A percentile compares a stretch with the other conserved stretches of the same genome.
Evolutionary conservation across 2,329 filamentous ascomycete genomes (phyloP).

Genomic region (Fusarium anthophilum): DNA sequence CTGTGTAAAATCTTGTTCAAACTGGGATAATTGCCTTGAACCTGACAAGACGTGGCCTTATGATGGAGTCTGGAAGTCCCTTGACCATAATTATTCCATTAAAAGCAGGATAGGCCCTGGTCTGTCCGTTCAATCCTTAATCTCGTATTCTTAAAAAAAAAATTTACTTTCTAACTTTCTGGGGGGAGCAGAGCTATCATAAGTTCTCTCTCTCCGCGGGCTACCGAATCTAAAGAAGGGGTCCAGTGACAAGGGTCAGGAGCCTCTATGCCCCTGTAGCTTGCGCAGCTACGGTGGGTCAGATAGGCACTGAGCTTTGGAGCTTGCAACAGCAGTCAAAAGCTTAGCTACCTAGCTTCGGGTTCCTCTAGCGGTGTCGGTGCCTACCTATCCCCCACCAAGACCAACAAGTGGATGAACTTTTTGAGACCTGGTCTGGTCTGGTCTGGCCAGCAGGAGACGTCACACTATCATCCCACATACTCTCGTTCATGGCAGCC

Average conservation of each 20-base stretch:
- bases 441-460: slow-evolving; percentile 5
- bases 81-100: not conserved
- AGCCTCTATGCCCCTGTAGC: slow-evolving; percentile 23
- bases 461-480: slow-evolving; percentile 28
- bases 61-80: no score
- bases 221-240: slow-evolving; percentile 4
- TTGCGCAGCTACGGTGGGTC: slow-evolving; percentile 14
- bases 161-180: not conserved
- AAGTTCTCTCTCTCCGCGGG: not conserved
- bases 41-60: not conserved
- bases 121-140: not conserved
- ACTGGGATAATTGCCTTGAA: not conserved
- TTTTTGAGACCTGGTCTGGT: slow-evolving; percentile 1
- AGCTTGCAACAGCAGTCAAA: slow-evolving; percentile 1
- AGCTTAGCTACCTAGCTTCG: slow-evolving; percentile 27
- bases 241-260: slow-evolving; percentile 24
- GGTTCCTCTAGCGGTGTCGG: not conserved
- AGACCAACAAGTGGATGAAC: not conserved
- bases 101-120: not conserved
- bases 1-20: not conserved
- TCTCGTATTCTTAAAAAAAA: not conserved
- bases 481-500: slow-evolving; percentile 10
- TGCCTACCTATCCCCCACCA: slow-evolving; percentile 24
- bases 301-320: not conserved
- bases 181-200: not conserved